Evolutionary conservation across 371 early-diverging fungal species (phyloP), one percentile per base, ranked within the genome.

Genomic region (Haplosporangium sp.): DNA sequence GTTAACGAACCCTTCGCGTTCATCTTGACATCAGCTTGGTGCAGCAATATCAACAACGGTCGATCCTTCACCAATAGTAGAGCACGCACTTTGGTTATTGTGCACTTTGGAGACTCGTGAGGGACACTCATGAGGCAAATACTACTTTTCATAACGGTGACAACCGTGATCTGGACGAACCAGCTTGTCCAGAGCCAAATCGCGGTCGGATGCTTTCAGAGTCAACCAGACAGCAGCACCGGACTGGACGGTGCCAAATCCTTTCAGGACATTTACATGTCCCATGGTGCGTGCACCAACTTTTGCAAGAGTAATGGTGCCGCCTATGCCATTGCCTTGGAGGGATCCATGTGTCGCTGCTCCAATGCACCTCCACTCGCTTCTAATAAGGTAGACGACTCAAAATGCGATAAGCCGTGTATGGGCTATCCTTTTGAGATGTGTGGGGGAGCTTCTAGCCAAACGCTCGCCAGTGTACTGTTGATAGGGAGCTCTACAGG

Each of bases 351-450:
- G 10, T 76, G 77, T 6, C 64, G 56, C 21, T 76, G 77, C 40
- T 66, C 69, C 45, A 69, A 69, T 37, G 38, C 51, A 20, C 40
- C 67, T n/a, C 71, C 71, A 0, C n/a, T 47, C 12, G 71, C 59
- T 42, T 50, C 77, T 23, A 71, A 64, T 64, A 76, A 71, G 41
- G 60, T 76, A 8, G 77, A 71, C 11, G 61, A 67, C 47, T 37
- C 64, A 0, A 76, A 71, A 55, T 76, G 77, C 40, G 67, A 76
- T 40, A 76, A 76, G 45, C 71, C 77, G 7, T 76, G 77, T 36
- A 65, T 67, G 64, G 71, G 77, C 6, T 76, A 76, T 10, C 77
- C 77, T 5, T 67, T 70, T n/a, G 77, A 76, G 48, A 76, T 59
- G 67, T 71, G 77, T n/a, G 77, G 77, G 47, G 69, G 69, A 7